These are phyloP conservation scores for Puccinia coronata DNA, from an alignment of 1,284 basidiomycete genomes.

Conservation along the genomic window DNA sequence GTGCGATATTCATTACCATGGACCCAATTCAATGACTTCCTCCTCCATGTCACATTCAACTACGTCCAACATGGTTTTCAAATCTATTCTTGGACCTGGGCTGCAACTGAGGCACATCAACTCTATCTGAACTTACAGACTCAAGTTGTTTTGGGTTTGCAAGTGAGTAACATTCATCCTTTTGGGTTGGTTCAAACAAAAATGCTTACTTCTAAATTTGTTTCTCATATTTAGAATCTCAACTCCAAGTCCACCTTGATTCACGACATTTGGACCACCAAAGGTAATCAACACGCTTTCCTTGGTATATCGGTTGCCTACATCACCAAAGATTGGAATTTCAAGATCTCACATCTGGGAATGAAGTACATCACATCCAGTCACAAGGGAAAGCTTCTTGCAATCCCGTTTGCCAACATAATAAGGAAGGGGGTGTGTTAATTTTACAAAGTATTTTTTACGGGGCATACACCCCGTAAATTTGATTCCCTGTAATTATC, in stretches of 20 bases:
- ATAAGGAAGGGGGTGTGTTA: no score
- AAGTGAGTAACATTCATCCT: no score
- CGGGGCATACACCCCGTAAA: no score
- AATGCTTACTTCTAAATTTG: neutral
- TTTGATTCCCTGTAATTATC: no score
- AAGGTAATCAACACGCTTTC: no score
- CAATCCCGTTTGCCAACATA: conserved; percentile 22
- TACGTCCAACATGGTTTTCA: neutral
- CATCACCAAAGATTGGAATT: no score
- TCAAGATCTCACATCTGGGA: conserved; percentile 2
- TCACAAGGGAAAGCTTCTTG: no score
- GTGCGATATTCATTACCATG: neutral
- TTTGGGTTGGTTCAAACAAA: no score
- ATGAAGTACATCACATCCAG: neutral
- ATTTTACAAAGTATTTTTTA: no score
- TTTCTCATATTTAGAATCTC: neutral
- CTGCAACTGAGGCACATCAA: neutral
- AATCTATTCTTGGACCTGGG: neutral
- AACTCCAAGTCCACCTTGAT: neutral
- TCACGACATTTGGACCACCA: neutral
- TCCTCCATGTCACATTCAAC: neutral
- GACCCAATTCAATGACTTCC: neutral
- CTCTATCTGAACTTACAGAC: neutral
- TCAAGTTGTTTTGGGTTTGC: neutral
- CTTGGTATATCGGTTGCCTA: no score